A percentile compares a stretch with the other conserved stretches of the same genome.
Conservation (phyloP, 2,329 filamentous ascomycete species). For the Colletotrichum euphorbiae region DNA sequence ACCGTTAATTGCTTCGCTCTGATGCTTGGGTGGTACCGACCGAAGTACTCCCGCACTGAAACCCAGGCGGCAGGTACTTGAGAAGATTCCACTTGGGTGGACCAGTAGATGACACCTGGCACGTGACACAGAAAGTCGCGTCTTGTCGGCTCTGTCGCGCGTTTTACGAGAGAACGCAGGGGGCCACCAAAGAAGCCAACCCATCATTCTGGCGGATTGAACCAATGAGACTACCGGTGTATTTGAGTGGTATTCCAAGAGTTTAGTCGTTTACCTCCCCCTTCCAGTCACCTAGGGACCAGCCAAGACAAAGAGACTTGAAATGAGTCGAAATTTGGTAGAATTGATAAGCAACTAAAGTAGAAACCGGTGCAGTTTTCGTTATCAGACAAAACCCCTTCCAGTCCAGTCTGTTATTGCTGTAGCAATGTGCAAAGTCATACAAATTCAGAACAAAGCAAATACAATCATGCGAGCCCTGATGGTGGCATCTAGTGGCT, state of each 20-base stretch:
- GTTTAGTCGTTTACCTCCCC: not conserved
- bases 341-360: slow-evolving; percentile 6
- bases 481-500: not conserved
- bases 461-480: slow-evolving; percentile 25
- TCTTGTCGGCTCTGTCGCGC: slow-evolving; percentile 28
- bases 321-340: not conserved
- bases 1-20: slow-evolving; percentile 21
- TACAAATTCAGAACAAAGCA: slow-evolving; percentile 15
- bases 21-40: slow-evolving; percentile 1
- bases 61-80: not conserved
- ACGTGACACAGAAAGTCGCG: slow-evolving; percentile 26
- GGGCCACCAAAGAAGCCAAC: slow-evolving; percentile 11
- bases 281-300: not conserved
- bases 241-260: not conserved
- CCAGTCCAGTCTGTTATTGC: not conserved
- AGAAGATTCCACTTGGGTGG: slow-evolving; percentile 1
- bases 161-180: slow-evolving; percentile 23
- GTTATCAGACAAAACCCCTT: not conserved
- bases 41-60: slow-evolving; percentile 15
- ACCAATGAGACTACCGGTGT: slow-evolving; percentile 6
- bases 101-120: slow-evolving; percentile 2
- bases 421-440: not conserved
- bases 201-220: not conserved
- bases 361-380: not conserved
- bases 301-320: not conserved